Percentiles rank a stretch among this genome's conserved stretches.
These are phyloP conservation scores for Polygonum aviculare DNA, from an alignment of 148 eudicot species.

Conservation along the genomic window DNA sequence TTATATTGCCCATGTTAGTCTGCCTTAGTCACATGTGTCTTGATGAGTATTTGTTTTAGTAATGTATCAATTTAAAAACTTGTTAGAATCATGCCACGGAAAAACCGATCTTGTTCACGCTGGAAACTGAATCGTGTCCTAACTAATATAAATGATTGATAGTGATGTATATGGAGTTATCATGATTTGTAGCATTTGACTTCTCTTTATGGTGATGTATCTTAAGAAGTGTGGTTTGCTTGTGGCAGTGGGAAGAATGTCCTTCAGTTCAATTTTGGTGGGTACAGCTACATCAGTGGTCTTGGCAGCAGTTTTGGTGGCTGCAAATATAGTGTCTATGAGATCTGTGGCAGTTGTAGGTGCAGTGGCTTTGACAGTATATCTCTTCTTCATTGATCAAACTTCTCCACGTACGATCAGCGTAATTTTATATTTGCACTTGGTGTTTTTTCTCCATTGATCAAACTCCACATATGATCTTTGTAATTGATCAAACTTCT, in stretches of 20 bases:
- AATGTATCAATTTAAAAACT: neutral
- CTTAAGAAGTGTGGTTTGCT: constrained; percentile 30
- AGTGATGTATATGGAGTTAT: neutral
- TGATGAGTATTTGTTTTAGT: neutral
- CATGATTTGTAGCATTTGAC: neutral
- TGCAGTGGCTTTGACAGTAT: constrained; percentile 42
- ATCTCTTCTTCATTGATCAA: constrained; percentile 27
- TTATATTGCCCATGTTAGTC: neutral
- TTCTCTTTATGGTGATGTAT: constrained; percentile 15
- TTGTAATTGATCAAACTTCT: too few relatives aligned
- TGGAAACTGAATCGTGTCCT: neutral
- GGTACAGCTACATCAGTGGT: constrained; percentile 56
- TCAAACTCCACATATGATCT: too few relatives aligned
- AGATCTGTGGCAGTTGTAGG: constrained; percentile 45
- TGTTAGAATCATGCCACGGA: neutral
- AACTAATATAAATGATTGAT: neutral
- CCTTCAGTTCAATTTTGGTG: constrained; percentile 30
- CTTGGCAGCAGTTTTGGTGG: constrained; percentile 66
- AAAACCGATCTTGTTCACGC: neutral
- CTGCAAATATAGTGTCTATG: constrained; percentile 35
- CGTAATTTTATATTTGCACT: constrained; percentile 15
- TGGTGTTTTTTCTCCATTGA: neutral
- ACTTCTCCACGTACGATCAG: constrained; percentile 34
- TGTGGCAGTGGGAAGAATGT: constrained; percentile 40
- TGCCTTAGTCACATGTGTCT: neutral